Base-by-base conservation (phyloP, 768 basidiomycete species). In the Boletus reticuloceps region DNA sequence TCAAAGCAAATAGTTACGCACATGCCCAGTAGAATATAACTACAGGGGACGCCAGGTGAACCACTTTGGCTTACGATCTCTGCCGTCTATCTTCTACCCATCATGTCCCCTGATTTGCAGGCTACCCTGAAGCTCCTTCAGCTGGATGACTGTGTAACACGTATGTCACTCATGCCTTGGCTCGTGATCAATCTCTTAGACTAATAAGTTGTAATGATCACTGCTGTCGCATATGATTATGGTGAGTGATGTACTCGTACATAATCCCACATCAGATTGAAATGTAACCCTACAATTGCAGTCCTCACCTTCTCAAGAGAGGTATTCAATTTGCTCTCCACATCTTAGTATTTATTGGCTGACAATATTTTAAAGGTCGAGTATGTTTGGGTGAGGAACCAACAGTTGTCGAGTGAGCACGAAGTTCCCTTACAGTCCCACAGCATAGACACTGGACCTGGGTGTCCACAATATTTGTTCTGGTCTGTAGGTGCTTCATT, bases 361-460 rank as follows among this genome's bases (percentile, higher is more conserved):
- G 32, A 60, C 5, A 8, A 22, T 27, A 13, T 16, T 10, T 41
- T 9, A 27, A 49, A 63, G 62, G 12, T 63, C 36, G 55, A 63
- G 1, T 63, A 60, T 34, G 31, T 63, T 34, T 63, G 62, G 61
- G 62, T 63, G n/a, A 11, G 51, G 32, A 27, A 37, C 2, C 16
- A 38, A 7, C 6, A n/a, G 19, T 27, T 19, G 39, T n/a, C 2
- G 12, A 32, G 20, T 34, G 14, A 17, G 6, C 5, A n/a, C 8
- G 0, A 10, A 14, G 8, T 16, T 27, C 3, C 5, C 17, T 58
- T 16, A 58, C 12, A 16, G 13, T n/a, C 1, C 4, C 10, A 32
- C 32, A 62, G 60, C 10, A 27, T 2, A 46, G 10, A 41, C 31
- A 31, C 1, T 62, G 61, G 61, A 51, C 50, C 16, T 46, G 55